A percentile compares a stretch with the other conserved stretches of the same genome.
phyloP scores from a whole-genome alignment of 805 yeast species.

The Metschnikowia lachancei region DNA sequence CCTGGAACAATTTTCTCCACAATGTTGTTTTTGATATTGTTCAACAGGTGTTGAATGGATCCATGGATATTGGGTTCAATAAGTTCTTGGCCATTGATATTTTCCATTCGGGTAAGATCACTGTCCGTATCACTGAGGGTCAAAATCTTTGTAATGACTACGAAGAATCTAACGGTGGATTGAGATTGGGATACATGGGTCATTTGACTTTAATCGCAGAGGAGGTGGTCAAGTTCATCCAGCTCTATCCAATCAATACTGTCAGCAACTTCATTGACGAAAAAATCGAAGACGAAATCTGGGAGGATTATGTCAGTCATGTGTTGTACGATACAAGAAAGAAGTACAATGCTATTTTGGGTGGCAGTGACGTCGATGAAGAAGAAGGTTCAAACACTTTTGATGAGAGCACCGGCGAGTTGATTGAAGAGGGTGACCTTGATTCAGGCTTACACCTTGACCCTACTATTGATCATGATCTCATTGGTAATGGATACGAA shows the following conservation, averaged over 20 bases:
- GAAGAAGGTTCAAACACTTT: slow-evolving; percentile 23
- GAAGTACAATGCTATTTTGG: slow-evolving; percentile 89
- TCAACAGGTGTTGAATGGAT: slow-evolving; percentile 47
- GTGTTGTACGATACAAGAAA: slow-evolving; percentile 86
- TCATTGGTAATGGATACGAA: slow-evolving; percentile 27
- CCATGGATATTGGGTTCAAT: slow-evolving; percentile 49
- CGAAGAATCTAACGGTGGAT: slow-evolving; percentile 27
- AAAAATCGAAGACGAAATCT: slow-evolving; percentile 45
- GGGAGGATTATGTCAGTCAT: slow-evolving; percentile 82
- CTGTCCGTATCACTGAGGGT: slow-evolving; percentile 42
- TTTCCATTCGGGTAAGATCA: slow-evolving; percentile 48
- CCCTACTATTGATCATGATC: slow-evolving; percentile 30
- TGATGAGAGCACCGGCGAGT: slow-evolving; percentile 37
- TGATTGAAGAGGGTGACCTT: slow-evolving; percentile 34
- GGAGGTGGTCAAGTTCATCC: slow-evolving; percentile 31
- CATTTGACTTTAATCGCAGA: slow-evolving; percentile 33
- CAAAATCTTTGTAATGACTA: slow-evolving; percentile 39
- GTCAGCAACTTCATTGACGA: slow-evolving; percentile 38
- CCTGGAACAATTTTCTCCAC: slow-evolving; percentile 48
- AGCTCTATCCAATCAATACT: slow-evolving; percentile 38
- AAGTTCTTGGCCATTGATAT: slow-evolving; percentile 53
- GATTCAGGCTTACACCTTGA: slow-evolving; percentile 33
- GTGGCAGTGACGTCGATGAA: slow-evolving; percentile 59
- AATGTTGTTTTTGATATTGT: slow-evolving; percentile 48
- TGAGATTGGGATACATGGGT: slow-evolving; percentile 32